These are phyloP conservation scores for Nannochloropsis gaditana DNA, from an alignment of 108 stramenopile species.

Conservation along the genomic window DNA sequence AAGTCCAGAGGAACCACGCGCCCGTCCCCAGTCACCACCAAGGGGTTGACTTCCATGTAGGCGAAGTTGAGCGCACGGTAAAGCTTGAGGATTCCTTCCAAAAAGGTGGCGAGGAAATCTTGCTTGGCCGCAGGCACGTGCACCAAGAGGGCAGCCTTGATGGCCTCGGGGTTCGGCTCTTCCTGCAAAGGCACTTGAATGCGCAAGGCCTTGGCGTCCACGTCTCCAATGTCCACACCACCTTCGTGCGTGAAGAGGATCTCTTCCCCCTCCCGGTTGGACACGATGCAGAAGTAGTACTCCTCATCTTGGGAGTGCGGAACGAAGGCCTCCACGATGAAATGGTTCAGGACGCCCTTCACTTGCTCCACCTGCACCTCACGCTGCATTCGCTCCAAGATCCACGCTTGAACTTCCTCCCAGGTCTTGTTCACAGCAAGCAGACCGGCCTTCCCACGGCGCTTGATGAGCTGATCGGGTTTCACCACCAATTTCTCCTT, in stretches of 20 bases:
- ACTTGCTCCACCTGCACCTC: conserved; percentile 63
- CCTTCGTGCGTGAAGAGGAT: conserved; percentile 74
- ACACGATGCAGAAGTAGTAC: conserved; percentile 80
- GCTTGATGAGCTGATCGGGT: conserved; percentile 85
- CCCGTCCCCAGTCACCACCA: conserved; percentile 61
- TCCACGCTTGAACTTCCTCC: conserved; percentile 66
- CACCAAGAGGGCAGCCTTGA: conserved; percentile 51
- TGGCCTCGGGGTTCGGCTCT: conserved; percentile 22
- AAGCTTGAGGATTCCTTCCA: conserved; percentile 62
- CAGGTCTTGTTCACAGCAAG: conserved; percentile 70
- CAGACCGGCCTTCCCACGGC: conserved; percentile 82
- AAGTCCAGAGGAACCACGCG: conserved; percentile 65
- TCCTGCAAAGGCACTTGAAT: conserved; percentile 52
- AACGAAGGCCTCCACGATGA: conserved; percentile 80
- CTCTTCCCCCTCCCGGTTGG: conserved; percentile 68
- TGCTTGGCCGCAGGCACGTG: conserved; percentile 60
- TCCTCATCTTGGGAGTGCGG: conserved; percentile 71
- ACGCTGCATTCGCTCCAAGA: conserved; percentile 63
- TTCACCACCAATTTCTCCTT: conserved; percentile 67
- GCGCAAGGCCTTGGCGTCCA: conserved; percentile 71
- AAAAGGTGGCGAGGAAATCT: conserved; percentile 59
- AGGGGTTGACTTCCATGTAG: conserved; percentile 82
- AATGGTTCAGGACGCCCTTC: conserved; percentile 65
- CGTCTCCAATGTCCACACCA: conserved; percentile 84
- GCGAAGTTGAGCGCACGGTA: conserved; percentile 74